Percentiles rank a stretch among this genome's conserved stretches.
Conservation (phyloP, 2,329 filamentous ascomycete genomes). For the Alternaria sp. region DNA sequence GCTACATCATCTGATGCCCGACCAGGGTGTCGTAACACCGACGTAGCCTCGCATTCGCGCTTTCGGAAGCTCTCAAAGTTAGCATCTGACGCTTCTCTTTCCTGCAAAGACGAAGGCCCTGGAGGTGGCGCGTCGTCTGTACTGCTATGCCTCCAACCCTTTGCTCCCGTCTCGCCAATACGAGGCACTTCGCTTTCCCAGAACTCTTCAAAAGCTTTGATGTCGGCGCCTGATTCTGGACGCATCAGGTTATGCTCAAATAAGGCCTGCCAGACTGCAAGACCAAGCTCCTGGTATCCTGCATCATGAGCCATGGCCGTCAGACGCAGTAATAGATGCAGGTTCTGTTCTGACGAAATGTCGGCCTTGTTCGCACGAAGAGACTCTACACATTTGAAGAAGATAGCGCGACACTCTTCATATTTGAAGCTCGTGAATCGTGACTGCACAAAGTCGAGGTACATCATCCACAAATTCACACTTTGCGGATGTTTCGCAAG, state of each 20-base stretch:
- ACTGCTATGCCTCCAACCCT: constrained; percentile 72
- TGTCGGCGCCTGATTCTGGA: constrained; percentile 59
- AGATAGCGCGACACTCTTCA: constrained; percentile 69
- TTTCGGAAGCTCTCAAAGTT: constrained; percentile 39
- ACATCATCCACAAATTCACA: constrained; percentile 75
- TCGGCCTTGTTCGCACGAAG: constrained; percentile 22
- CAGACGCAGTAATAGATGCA: constrained; percentile 79
- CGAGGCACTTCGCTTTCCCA: constrained; percentile 88
- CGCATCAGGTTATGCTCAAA: constrained; percentile 76
- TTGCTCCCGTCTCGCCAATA: constrained; percentile 76
- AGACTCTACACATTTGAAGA: constrained; percentile 65
- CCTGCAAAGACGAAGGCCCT: constrained; percentile 10
- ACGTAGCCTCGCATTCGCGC: constrained; percentile 63
- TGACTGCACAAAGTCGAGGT: constrained; percentile 76
- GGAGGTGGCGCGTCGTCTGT: constrained; percentile 23
- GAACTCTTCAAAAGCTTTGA: constrained; percentile 70
- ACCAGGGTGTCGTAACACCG: constrained; percentile 68
- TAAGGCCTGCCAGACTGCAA: constrained; percentile 83
- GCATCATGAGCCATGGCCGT: constrained; percentile 78
- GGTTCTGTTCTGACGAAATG: constrained; percentile 35
- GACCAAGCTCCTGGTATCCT: constrained; percentile 79
- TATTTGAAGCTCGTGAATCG: constrained; percentile 73
- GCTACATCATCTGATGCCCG: constrained; percentile 77
- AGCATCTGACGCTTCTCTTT: constrained; percentile 18
- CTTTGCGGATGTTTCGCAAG: constrained; percentile 65